Percentiles rank a stretch among this genome's conserved stretches.
phyloP scores from a whole-genome alignment of 2,329 filamentous ascomycete genomes.

The Trichoderma aggressivum region DNA sequence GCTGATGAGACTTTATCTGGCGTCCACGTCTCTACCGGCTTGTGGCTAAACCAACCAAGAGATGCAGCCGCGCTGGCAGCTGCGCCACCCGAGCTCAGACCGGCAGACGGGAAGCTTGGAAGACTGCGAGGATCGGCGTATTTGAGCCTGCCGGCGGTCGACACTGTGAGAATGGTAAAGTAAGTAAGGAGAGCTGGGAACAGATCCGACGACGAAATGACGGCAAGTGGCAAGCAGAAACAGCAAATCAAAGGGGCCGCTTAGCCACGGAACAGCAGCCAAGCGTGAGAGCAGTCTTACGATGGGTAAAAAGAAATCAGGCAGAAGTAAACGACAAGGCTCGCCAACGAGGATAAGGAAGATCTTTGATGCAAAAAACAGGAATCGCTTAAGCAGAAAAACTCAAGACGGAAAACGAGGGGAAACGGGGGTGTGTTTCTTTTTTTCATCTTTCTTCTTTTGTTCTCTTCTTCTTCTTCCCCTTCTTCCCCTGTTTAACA shows the following conservation, averaged over 20 bases:
- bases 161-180: slow-evolving; percentile 24
- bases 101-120: slow-evolving; percentile 68
- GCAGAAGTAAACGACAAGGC: not conserved
- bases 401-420: not conserved
- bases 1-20: slow-evolving; percentile 56
- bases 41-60: slow-evolving; percentile 69
- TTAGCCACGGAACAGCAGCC: not conserved
- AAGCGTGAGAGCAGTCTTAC: not conserved
- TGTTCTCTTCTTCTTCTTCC: not conserved
- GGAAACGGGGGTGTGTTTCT: not conserved
- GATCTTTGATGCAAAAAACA: not conserved
- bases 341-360: not conserved
- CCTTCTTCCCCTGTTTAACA: not conserved
- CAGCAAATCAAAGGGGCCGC: not conserved
- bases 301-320: not conserved
- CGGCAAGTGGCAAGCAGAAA: not conserved
- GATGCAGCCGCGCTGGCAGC: slow-evolving; percentile 73
- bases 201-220: not conserved
- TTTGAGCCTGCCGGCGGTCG: slow-evolving; percentile 51
- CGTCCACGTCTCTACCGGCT: slow-evolving; percentile 63
- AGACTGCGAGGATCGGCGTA: slow-evolving; percentile 71
- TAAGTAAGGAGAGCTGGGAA: slow-evolving; percentile 1
- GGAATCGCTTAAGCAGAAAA: not conserved
- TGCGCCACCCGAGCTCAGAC: slow-evolving; percentile 52
- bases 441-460: not conserved